phyloP scores from a whole-genome alignment of 352 stramenopile species.

The Phytophthora pseudosyringae region DNA sequence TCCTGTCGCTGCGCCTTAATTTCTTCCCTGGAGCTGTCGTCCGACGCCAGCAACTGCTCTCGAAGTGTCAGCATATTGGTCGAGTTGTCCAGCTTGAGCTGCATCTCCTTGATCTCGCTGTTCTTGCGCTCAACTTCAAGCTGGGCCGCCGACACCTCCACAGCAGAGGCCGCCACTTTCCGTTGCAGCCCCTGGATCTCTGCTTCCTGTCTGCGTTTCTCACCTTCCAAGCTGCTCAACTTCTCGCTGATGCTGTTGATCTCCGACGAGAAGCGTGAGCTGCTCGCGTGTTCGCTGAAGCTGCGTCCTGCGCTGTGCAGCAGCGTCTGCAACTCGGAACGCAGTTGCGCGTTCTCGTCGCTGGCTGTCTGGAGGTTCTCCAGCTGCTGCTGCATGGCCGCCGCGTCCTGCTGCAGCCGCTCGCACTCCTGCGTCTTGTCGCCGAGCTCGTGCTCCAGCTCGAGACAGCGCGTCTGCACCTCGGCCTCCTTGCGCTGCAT shows the following conservation, averaged over 20 bases:
- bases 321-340: slow-evolving; percentile 42
- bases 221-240: slow-evolving; percentile 38
- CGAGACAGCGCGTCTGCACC: slow-evolving; percentile 57
- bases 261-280: slow-evolving; percentile 35
- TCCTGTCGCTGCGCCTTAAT: slow-evolving; percentile 54
- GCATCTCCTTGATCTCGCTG: slow-evolving; percentile 55
- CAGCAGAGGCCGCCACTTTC: slow-evolving; percentile 34
- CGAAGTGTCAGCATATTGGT: slow-evolving; percentile 43
- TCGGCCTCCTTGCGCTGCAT: slow-evolving; percentile 77
- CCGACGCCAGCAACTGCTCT: slow-evolving; percentile 61
- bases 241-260: slow-evolving; percentile 41
- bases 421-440: slow-evolving; percentile 52
- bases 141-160: slow-evolving; percentile 34
- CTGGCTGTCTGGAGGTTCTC: slow-evolving; percentile 52
- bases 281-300: slow-evolving; percentile 10
- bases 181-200: slow-evolving; percentile 44
- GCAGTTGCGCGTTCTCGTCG: slow-evolving; percentile 50
- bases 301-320: slow-evolving; percentile 11
- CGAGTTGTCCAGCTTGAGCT: slow-evolving; percentile 56
- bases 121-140: slow-evolving; percentile 55
- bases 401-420: slow-evolving; percentile 40
- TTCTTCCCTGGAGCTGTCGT: slow-evolving; percentile 49
- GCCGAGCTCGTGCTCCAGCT: slow-evolving; percentile 58
- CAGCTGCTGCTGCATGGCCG: slow-evolving; percentile 23
- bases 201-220: slow-evolving; percentile 37